Evolutionary conservation across 2,329 filamentous ascomycete genomes (phyloP), one percentile per base, ranked within the genome.

Genomic region (Cladosporium sp.): DNA sequence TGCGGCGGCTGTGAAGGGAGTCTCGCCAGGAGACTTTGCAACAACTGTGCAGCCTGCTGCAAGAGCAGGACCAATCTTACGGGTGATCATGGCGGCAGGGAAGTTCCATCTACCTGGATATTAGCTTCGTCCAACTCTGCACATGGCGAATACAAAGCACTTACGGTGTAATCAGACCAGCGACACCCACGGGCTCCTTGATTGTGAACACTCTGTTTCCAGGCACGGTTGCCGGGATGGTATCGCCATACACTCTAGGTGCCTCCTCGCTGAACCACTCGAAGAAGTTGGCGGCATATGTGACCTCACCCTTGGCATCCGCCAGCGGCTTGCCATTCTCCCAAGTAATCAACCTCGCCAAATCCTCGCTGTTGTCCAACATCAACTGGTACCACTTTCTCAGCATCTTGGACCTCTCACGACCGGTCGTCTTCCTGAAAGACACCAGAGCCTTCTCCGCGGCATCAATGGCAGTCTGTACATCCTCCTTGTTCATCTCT

Each of bases 11-110:
- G 91, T 95, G 67, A 92, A 93, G 0, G 92, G 93, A 1, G 93
- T 96, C 74, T 97, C 92, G 42, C 85, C 84, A 1, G 92, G 91
- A 13, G 90, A 86, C 69, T 98, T 98, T 61, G 84, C 84, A 1
- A 97, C 91, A 2, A 95, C 87, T 0, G 92, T 95, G 72, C 92
- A 97, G 52, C 93, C 93, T n/a, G 90, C 91, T 15, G 93, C 93
- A 50, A 97, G 77, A 13, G 60, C 53, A 1, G 88, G 73, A 3
- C 72, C 73, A 43, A 76, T 74, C 58, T 77, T 77, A 43, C 73
- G 67, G 19, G 73, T 76, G 32, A 68, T 66, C 63, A 66, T 75
- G 13, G 72, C 73, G 3, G 72, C 72, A 4, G 72, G 72, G 62
- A 94, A 94, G 71, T 95, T 94, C 89, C 88, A 93, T 22, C 45